A percentile compares a stretch with the other conserved stretches of the same genome.
These are phyloP conservation scores for Naganishia onofrii DNA, from an alignment of 768 basidiomycete genomes.

Conservation along the genomic window DNA sequence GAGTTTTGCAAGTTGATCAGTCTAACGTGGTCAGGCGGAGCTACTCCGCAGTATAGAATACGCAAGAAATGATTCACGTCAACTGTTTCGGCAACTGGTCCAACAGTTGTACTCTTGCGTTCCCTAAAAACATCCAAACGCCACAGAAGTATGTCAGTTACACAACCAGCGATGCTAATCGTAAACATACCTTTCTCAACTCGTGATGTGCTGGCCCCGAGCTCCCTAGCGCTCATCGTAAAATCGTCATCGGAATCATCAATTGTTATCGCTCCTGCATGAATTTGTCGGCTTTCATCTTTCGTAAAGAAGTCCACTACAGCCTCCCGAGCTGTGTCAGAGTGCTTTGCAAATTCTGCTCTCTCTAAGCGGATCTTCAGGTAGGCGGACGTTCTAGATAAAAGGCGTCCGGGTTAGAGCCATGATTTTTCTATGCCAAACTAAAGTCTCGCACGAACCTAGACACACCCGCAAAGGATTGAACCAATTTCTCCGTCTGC, in stretches of 20 bases:
- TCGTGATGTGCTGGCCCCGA: too few relatives aligned
- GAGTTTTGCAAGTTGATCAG: background rate
- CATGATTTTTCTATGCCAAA: background rate
- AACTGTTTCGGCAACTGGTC: slow-evolving; percentile 12
- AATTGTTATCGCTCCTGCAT: background rate
- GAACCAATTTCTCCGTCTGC: slow-evolving; percentile 71
- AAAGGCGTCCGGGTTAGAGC: background rate
- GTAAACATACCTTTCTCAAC: background rate
- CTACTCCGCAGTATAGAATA: background rate
- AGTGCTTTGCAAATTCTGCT: background rate
- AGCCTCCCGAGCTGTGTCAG: background rate
- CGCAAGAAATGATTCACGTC: slow-evolving; percentile 8
- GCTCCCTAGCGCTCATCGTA: background rate
- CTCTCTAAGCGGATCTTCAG: slow-evolving; percentile 19
- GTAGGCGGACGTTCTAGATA: slow-evolving; percentile 24
- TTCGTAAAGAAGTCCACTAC: slow-evolving; percentile 2
- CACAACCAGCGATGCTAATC: background rate
- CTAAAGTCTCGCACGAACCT: background rate
- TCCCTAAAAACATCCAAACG: background rate
- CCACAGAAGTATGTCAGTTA: background rate
- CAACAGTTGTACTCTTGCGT: slow-evolving; percentile 5
- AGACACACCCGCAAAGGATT: slow-evolving; percentile 20
- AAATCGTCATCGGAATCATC: slow-evolving; percentile 19
- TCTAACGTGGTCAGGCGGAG: background rate
- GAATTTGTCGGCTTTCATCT: background rate